A percentile compares a stretch with the other conserved stretches of the same genome.
These are phyloP conservation scores for Heracleum sosnowskyi DNA, from an alignment of 129 eudicot species.

Conservation along the genomic window DNA sequence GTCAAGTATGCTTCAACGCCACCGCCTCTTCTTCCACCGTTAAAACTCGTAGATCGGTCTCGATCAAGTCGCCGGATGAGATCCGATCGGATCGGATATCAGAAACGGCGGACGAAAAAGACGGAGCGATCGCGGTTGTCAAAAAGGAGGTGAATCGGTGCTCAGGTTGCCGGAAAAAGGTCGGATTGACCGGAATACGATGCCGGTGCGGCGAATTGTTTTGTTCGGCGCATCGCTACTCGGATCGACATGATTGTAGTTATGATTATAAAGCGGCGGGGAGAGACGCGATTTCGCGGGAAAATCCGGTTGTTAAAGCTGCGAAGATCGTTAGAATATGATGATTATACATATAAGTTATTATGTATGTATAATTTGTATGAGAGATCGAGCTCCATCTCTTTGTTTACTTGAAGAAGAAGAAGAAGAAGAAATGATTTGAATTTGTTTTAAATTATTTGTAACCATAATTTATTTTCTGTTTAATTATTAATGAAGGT, in stretches of 20 bases:
- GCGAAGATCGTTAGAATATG: constrained; percentile 59
- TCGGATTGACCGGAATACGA: constrained; percentile 67
- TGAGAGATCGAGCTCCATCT: not conserved
- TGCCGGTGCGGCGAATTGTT: constrained; percentile 86
- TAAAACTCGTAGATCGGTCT: constrained; percentile 44
- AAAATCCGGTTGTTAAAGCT: constrained; percentile 84
- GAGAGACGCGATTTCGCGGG: constrained; percentile 67
- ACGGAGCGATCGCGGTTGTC: constrained; percentile 14
- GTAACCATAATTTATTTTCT: not conserved
- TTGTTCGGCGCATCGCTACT: constrained; percentile 65
- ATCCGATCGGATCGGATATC: not conserved
- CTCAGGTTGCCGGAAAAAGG: constrained; percentile 59
- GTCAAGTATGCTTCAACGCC: constrained; percentile 51
- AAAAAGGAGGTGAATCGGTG: constrained; percentile 57
- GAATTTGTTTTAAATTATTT: not conserved
- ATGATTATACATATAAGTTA: not conserved
- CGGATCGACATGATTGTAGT: constrained; percentile 76
- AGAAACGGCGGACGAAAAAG: constrained; percentile 12
- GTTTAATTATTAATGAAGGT: not conserved
- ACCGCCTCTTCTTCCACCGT: constrained; percentile 24
- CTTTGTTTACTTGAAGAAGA: not conserved
- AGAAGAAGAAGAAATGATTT: not conserved
- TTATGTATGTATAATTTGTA: not conserved
- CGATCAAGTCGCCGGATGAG: constrained; percentile 22
- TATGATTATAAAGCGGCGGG: constrained; percentile 67